These are phyloP conservation scores for Chloromonas sp. DNA, from an alignment of 163 green algal species.

Conservation along the genomic window DNA sequence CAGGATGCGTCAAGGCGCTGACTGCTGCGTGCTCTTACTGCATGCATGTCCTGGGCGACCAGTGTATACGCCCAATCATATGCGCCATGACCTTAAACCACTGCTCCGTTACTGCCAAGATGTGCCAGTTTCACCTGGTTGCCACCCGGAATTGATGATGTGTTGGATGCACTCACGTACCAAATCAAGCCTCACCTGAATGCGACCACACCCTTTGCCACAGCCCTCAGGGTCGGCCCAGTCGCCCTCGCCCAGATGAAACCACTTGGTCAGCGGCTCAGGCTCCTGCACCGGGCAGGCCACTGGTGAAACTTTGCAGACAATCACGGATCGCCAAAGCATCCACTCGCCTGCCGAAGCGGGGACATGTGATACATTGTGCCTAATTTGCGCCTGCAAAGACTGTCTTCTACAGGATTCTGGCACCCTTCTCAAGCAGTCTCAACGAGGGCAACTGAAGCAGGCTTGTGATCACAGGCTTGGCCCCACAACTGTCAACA, in stretches of 20 bases:
- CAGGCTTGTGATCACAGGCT: too few species aligned
- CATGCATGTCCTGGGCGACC: not conserved
- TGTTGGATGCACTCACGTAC: not conserved
- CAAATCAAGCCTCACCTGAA: not conserved
- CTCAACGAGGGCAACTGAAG: too few species aligned
- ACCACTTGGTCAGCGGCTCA: conserved; percentile 8
- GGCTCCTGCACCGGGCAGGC: conserved; percentile 2
- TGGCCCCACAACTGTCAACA: too few species aligned
- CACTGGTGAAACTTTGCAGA: too few species aligned
- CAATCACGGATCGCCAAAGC: too few species aligned
- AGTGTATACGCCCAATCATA: not conserved
- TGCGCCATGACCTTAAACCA: not conserved
- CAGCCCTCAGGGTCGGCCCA: conserved; percentile 12
- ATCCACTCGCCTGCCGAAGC: too few species aligned
- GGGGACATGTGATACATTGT: too few species aligned
- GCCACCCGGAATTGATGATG: too few species aligned
- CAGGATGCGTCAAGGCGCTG: not conserved
- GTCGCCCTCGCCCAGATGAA: conserved; percentile 9
- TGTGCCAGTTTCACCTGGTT: not conserved
- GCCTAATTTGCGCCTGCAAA: too few species aligned
- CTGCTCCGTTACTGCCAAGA: not conserved
- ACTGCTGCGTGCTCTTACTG: not conserved
- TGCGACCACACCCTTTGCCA: not conserved
- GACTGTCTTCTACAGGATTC: too few species aligned
- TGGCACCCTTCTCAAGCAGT: too few species aligned